These are phyloP conservation scores for Solanum ahanhuiri DNA, from an alignment of 257 asterid species.

Conservation along the genomic window DNA sequence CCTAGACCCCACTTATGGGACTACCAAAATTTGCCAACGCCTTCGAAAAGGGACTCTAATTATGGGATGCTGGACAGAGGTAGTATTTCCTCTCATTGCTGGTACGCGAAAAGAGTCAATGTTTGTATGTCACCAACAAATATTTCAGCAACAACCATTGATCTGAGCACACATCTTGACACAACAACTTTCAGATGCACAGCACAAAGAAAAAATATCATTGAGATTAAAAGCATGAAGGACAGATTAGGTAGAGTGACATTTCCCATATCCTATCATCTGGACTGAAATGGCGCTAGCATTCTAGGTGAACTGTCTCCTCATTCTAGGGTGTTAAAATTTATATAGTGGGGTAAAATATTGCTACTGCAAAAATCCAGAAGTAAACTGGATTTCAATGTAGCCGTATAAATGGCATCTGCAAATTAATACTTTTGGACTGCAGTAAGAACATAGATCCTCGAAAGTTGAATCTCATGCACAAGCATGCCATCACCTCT, in stretches of 20 bases:
- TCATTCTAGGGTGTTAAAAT: not conserved
- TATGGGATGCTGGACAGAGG: not conserved
- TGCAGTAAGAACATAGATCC: not conserved
- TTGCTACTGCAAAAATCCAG: not conserved
- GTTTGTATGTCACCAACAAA: not conserved
- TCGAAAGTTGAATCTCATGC: not conserved
- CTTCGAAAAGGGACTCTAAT: not conserved
- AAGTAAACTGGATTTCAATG: not conserved
- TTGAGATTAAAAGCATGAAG: not conserved
- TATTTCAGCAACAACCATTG: not conserved
- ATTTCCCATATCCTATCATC: not conserved
- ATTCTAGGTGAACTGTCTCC: not conserved
- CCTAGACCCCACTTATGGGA: not conserved
- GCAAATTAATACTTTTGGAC: not conserved
- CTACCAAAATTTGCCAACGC: not conserved
- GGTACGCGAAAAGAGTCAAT: not conserved
- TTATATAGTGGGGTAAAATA: not conserved
- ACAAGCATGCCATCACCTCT: not conserved
- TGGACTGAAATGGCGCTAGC: not conserved
- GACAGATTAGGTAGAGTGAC: not conserved
- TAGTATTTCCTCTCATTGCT: not conserved
- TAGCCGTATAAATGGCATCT: not conserved
- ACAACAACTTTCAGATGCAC: not conserved
- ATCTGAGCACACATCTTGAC: not conserved
- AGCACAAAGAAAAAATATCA: not conserved